Base-by-base conservation (phyloP, 306 rosid genomes). In the Cicer chorassanicum region DNA sequence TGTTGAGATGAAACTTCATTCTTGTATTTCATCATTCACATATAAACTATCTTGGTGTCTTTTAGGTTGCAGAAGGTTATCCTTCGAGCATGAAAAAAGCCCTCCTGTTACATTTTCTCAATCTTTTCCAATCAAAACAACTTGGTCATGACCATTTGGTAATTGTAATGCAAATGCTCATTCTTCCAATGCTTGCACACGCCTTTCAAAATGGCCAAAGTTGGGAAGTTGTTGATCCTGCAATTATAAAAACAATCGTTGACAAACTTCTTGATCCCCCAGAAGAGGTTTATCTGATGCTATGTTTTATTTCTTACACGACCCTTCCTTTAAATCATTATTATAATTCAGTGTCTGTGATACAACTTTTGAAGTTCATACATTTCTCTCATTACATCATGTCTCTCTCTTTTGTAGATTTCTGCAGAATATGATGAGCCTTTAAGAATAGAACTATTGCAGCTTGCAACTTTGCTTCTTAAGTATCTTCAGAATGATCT, bases 181-280 rank as follows among this genome's bases (percentile, higher is more conserved):
- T 95, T 80, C 99, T 95, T 78, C 99, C 99, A 38, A 95, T 92
- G 99, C 96, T 95, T 70, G 97, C 98, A 67, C 98, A 95, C 73
- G 91, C 99, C 72, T 95, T 95, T 89, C 99, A 92, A 83, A 92
- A 90, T 88, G 90, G 74, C 69, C 96, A 92, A 84, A 95, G 96
- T 80, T 95, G 99, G 99, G 99, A 95, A 81, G 99, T 95, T 63
- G 98, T 95, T 85, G 99, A 95, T 83, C 86, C 85, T 75, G 18
- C 78, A 75, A 90, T 95, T 38, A 88, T 95, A 57, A 89, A 95
- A 83, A 92, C 98, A 71, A 90, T 95, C 61, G 98, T 95, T 18
- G 99, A 95, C 82, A 95, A 92, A 86, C 99, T 95, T 92, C 98
- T 95, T 29, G 99, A 95, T 88, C 99, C 99, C 80, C 99, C 97